Base-by-base conservation (phyloP, 169 alveolate species). In the Plasmodium falciparum region DNA sequence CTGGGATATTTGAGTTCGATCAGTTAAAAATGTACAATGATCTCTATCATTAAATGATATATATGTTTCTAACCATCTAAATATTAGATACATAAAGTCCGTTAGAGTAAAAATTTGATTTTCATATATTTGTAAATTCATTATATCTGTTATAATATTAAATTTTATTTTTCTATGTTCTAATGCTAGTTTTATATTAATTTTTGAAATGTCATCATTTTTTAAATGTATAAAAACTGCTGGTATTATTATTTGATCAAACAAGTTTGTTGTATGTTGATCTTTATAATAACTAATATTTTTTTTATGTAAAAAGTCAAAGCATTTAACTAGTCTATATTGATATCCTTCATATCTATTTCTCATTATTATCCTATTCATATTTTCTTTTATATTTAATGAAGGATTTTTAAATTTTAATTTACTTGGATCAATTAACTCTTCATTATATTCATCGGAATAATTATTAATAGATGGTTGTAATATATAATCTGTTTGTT, bases 81-180 rank as follows among this genome's bases (percentile, higher is more conserved):
- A 15, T 22, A 78, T 78, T 78, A 50, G 20, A 26, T 78, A 13
- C 39, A 78, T 50, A 78, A 78, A 47, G 22, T 78, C 78, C 0
- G 49, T 13, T 47, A 52, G 26, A 0, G 89, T 78, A 59, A n/a
- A 49, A 62, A 78, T 65, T 66, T 78, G 72, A 52, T 63, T 29
- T 66, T 78, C 71, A 66, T 65, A 78, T 29, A 45, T 54, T 78
- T 78, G 89, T 12, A 78, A 66, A 78, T 78, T 78, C 76, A 78
- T 54, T 71, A 78, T 70, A 59, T 78, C 54, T n/a, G 89, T 65
- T 65, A 78, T 52, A 71, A 78, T 78, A 45, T 50, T 78, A 52
- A 78, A 78, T 3, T 78, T 66, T 29, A 66, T 24, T 39, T 39
- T 39, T 39, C 1, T 56, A 9, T 52, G 26, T 33, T 50, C 54